phyloP scores from a whole-genome alignment of 2,329 filamentous ascomycete species.

The Penicillium sp. region DNA sequence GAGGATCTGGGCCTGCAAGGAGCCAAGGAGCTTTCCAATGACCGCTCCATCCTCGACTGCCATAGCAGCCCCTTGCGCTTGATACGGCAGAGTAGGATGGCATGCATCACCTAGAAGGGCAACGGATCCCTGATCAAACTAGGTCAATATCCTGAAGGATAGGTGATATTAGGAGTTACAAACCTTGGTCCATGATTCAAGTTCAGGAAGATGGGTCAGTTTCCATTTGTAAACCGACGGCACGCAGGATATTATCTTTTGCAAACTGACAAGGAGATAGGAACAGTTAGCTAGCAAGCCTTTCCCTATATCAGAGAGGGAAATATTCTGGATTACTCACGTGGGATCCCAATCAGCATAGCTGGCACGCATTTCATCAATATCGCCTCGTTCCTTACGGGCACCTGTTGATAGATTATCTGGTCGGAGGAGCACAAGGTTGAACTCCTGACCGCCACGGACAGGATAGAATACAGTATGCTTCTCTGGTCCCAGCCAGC shows the following conservation, averaged over 20 bases:
- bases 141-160: not conserved
- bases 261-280: not conserved
- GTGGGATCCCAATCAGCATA: not conserved
- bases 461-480: constrained; percentile 69
- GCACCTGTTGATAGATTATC: constrained; percentile 51
- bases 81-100: constrained; percentile 66
- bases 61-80: constrained; percentile 70
- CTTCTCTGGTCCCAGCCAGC: constrained; percentile 67
- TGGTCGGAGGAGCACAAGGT: constrained; percentile 68
- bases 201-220: not conserved
- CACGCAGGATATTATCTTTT: not conserved
- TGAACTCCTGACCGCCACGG: constrained; percentile 63
- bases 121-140: not conserved
- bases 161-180: not conserved
- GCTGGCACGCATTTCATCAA: not conserved
- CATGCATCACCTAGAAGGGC: constrained; percentile 60
- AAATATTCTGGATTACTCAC: not conserved
- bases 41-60: constrained; percentile 71
- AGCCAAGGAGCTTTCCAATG: constrained; percentile 61
- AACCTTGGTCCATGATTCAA: constrained; percentile 1
- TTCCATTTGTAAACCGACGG: not conserved
- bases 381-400: not conserved
- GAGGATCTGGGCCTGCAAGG: not conserved
- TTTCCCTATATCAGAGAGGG: not conserved
- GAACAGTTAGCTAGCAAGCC: not conserved